Percentiles rank a stretch among this genome's conserved stretches.
These are phyloP conservation scores for Trichophyton mentagrophytes DNA, from an alignment of 2,329 filamentous ascomycete species.

Conservation along the genomic window DNA sequence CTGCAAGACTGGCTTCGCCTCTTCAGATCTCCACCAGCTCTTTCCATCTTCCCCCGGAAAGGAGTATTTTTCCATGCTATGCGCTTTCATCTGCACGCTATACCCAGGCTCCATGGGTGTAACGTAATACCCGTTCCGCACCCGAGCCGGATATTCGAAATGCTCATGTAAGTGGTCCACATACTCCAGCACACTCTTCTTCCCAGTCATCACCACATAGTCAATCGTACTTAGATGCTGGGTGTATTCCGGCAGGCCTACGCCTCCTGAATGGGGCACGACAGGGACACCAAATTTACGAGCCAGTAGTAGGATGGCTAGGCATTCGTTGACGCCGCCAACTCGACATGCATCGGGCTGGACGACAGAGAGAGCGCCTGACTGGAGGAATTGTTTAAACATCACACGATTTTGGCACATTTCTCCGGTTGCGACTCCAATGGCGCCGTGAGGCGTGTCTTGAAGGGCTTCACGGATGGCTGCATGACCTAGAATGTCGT, in stretches of 20 bases:
- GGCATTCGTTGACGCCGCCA: constrained; percentile 80
- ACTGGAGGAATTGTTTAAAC: constrained; percentile 79
- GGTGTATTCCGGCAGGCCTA: constrained; percentile 85
- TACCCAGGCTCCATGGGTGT: constrained; percentile 75
- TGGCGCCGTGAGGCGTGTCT: constrained; percentile 40
- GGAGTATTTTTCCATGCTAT: constrained; percentile 66
- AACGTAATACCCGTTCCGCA: constrained; percentile 76
- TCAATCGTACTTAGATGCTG: constrained; percentile 88
- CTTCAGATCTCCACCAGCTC: constrained; percentile 75
- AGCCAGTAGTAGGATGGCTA: constrained; percentile 80
- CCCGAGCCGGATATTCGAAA: constrained; percentile 67
- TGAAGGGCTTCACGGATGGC: constrained; percentile 68
- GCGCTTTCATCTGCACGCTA: constrained; percentile 84
- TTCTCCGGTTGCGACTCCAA: constrained; percentile 82
- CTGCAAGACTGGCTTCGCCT: constrained; percentile 54
- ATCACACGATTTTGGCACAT: constrained; percentile 93
- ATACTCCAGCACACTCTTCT: constrained; percentile 74
- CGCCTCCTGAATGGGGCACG: constrained; percentile 79
- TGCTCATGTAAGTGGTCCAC: constrained; percentile 91
- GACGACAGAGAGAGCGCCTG: constrained; percentile 71
- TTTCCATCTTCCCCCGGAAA: constrained; percentile 66
- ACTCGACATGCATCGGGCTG: constrained; percentile 85
- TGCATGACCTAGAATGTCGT: constrained; percentile 80
- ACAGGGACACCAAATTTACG: constrained; percentile 57
- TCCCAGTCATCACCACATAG: constrained; percentile 74